Base-by-base conservation (phyloP, 2,329 filamentous ascomycete genomes). In the Phialemoniopsis sp. region DNA sequence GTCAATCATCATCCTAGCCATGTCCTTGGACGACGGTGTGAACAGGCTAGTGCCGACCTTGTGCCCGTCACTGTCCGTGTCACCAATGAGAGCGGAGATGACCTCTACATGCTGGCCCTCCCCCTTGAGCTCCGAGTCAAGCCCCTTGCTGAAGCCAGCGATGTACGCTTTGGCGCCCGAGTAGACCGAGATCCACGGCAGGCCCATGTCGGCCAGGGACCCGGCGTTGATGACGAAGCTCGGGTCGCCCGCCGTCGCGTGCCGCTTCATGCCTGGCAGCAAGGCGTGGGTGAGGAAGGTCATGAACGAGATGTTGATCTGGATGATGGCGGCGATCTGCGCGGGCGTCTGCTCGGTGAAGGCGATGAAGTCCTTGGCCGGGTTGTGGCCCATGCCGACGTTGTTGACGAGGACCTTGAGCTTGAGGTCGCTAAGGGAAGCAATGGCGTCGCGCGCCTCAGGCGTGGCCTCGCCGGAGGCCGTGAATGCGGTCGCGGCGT, bases 331-430 rank as follows among this genome's bases (percentile, higher is more conserved):
- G 41, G 67, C 58, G 41, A 73, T 54, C 28, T 69, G 56, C 1
- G 56, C 47, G 13, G 56, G 50, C 0, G 59, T 53, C 10, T 57
- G 56, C 3, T 63, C 51, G 12, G 60, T 52, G 5, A 76, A 51
- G 4, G 59, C 46, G 5, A 51, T 52, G 41, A 60, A 72, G 2
- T 50, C 21, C 21, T 26, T 44, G 4, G 57, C 53, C 39, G 56
- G 37, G 12, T 45, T 39, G 4, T 26, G 21, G 21, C 48, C 54
- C 10, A 70, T 70, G 15, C 76, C 76, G 1, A 75, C 68, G 52
- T 80, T 80, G 56, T 80, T 80, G 48, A 81, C 54, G 17, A 81
- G 57, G 3, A 80, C 56, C 1, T 68, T 76, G 26, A 82, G 55
- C 43, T 68, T 54, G 28, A 71, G 50, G 36, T 57, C 60, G 2